Base-by-base conservation (phyloP, 768 basidiomycete genomes). In the Suillus paluster region DNA sequence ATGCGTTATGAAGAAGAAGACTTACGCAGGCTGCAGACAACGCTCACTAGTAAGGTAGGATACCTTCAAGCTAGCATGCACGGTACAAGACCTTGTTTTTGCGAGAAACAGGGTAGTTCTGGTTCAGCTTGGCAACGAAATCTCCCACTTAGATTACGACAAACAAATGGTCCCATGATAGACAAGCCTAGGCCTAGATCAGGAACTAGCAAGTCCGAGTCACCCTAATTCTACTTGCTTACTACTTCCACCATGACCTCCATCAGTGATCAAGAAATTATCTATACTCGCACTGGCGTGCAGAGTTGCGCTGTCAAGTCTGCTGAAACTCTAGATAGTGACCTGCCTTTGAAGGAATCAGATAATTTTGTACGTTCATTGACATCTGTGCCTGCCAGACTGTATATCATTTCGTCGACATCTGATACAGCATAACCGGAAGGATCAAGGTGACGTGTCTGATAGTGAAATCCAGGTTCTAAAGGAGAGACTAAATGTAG, bases 401-500 rank as follows among this genome's bases (percentile, higher is more conserved):
- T n/a, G n/a, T n/a, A n/a, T 27, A 49, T 49, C 25, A 27, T 19
- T 15, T 49, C 1, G 10, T 30, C 11, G 15, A 38, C 21, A 23
- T 54, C 14, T 23, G 14, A 36, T 23, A 23, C 5, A 53, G 50
- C n/a, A 53, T 15, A 36, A 53, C 36, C 49, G 11, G 30, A 50
- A 33, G 30, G 27, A 50, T 50, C 49, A 50, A 50, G 49, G 49
- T 50, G 49, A 49, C 19, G 21, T 36, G 5, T 54, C 21, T 54
- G 52, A 54, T 38, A 54, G 34, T 34, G 34, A 54, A 23, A 25
- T 9, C 23, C 53, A 38, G 23, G 8, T 10, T 4, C 36, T 25
- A 17, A 36, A 54, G 34, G 53, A 38, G 53, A 54, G 53, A 36
- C 23, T 54, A 38, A 54, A 54, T 19, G 53, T 25, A 25, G 53